Percentiles rank a stretch among this genome's conserved stretches.
Evolutionary conservation across 805 yeast species (phyloP).

Genomic region (Scheffersomyces ergatensis): DNA sequence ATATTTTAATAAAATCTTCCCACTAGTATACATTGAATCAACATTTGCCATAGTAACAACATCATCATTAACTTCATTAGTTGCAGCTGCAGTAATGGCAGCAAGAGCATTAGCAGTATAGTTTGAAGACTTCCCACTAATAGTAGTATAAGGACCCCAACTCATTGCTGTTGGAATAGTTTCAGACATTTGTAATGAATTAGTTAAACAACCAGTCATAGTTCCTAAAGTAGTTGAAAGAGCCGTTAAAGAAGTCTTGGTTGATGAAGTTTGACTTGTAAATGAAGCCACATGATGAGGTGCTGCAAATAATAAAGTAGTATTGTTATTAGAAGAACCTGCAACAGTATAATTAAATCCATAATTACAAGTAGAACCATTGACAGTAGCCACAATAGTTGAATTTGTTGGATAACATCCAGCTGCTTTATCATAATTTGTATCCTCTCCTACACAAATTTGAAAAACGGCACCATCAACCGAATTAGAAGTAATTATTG

Average conservation of each 20-base stretch:
- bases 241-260: conserved; percentile 33
- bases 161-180: conserved; percentile 40
- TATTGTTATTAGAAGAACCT: conserved; percentile 47
- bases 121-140: conserved; percentile 8
- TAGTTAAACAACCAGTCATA: conserved; percentile 45
- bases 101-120: conserved; percentile 8
- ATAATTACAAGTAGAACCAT: conserved; percentile 29
- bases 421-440: conserved; percentile 56
- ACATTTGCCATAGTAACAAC: conserved; percentile 12
- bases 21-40: conserved; percentile 21
- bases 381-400: conserved; percentile 32
- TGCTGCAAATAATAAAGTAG: conserved; percentile 55
- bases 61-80: conserved; percentile 13
- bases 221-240: conserved; percentile 51
- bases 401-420: conserved; percentile 58
- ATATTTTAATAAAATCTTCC: conserved; percentile 23
- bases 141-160: conserved; percentile 41
- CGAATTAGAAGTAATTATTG: conserved; percentile 14
- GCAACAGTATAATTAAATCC: conserved; percentile 38
- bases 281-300: conserved; percentile 63
- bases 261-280: conserved; percentile 20
- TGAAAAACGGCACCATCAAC: conserved; percentile 19
- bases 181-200: conserved; percentile 39
- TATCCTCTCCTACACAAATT: conserved; percentile 21
- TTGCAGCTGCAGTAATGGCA: conserved; percentile 13